phyloP scores from a whole-genome alignment of 257 asterid genomes.

The Gardenia jasminoides region DNA sequence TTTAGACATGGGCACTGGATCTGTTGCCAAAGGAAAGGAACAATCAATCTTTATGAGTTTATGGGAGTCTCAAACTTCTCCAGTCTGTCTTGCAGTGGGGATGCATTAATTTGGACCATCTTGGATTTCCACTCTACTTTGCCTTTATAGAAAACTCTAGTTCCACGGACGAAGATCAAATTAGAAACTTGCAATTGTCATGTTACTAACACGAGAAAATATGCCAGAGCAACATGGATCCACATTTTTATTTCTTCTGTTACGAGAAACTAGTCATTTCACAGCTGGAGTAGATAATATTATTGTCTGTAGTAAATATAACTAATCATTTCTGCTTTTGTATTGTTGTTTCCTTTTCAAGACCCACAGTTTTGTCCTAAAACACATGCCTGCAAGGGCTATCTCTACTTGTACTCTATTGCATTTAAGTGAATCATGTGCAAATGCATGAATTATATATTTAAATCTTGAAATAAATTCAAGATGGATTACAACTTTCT shows the following conservation, averaged over 20 bases:
- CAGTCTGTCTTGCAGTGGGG: neutral
- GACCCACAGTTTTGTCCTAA: neutral
- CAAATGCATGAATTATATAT: neutral
- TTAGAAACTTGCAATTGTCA: neutral
- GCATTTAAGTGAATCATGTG: neutral
- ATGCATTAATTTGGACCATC: neutral
- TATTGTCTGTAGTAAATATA: too few species aligned
- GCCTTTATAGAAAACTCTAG: neutral
- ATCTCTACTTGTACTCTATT: neutral
- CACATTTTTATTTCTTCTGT: neutral
- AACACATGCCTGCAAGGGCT: too few species aligned
- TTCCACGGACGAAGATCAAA: neutral
- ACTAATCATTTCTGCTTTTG: too few species aligned
- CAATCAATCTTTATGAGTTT: neutral
- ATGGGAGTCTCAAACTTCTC: neutral
- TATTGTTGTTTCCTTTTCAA: too few species aligned
- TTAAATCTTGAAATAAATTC: too few species aligned
- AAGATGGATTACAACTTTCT: too few species aligned
- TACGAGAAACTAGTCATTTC: neutral
- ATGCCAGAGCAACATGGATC: neutral
- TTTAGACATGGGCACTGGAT: neutral
- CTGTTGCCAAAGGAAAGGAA: slow-evolving; percentile 6
- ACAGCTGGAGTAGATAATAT: neutral
- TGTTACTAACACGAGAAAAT: neutral
- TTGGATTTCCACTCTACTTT: neutral